Conservation (phyloP, 164 flowering plant species). For the Macadamia integrifolia region DNA sequence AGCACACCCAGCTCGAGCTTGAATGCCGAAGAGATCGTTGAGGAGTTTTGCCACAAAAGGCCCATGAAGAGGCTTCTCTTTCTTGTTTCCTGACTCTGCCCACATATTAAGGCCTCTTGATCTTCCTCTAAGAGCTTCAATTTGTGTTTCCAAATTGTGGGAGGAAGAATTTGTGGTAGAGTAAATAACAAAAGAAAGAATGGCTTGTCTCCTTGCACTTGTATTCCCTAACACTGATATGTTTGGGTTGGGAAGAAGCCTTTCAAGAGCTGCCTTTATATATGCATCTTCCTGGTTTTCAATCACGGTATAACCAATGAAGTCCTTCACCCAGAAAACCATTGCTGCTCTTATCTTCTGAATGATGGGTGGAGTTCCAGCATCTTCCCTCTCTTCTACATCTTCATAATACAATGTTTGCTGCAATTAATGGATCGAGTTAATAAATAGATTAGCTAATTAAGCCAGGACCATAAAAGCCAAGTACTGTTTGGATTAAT, state of each 20-base stretch:
- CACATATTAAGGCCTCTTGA: slow-evolving; percentile 22
- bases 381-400: slow-evolving; percentile 83
- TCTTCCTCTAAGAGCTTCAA: not conserved
- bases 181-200: slow-evolving; percentile 64
- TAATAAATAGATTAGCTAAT: not conserved
- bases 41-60: slow-evolving; percentile 69
- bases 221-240: slow-evolving; percentile 60
- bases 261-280: slow-evolving; percentile 41
- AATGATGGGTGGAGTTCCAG: slow-evolving; percentile 72
- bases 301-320: slow-evolving; percentile 55
- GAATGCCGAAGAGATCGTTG: slow-evolving; percentile 86
- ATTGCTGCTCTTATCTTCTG: slow-evolving; percentile 66
- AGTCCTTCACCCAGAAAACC: slow-evolving; percentile 82
- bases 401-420: slow-evolving; percentile 63
- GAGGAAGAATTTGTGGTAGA: slow-evolving; percentile 25
- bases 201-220: slow-evolving; percentile 42
- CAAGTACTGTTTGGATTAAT: not conserved
- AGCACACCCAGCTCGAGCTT: slow-evolving; percentile 84
- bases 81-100: slow-evolving; percentile 38
- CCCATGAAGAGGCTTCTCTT: slow-evolving; percentile 67
- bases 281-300: slow-evolving; percentile 33
- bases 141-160: not conserved
- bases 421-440: slow-evolving; percentile 26
- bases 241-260: slow-evolving; percentile 50
- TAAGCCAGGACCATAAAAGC: too few relatives aligned